Evolutionary conservation across 768 basidiomycete genomes (phyloP), one percentile per base, ranked within the genome.

Genomic region (Stropharia rugosoannulata): DNA sequence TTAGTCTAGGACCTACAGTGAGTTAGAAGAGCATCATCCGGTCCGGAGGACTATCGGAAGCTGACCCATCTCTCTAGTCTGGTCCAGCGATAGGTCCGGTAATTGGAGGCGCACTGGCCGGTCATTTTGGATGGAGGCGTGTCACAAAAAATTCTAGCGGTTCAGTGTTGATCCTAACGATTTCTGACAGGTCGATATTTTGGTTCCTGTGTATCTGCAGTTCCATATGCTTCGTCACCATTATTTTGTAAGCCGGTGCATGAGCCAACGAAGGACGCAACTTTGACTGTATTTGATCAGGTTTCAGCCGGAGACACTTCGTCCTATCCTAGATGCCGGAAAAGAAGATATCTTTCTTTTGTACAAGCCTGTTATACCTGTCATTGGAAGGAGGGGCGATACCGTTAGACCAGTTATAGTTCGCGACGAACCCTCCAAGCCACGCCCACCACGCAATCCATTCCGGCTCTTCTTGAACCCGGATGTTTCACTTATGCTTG

Each of bases 1-100:
- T 83, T 67, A 76, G 70, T 38, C 56, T 87, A 2, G 87, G 87
- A 0, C 85, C 87, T n/a, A 77, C 84, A 75, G 86, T 84, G 58
- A 44, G 32, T 25, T 52, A 9, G 57, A 71, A 1, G 8, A 35
- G 22, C 43, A 16, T 48, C 29, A 51, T 46, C 15, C 22, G 22
- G 22, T 22, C 22, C 4, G 22, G 22, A 22, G 22, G 22, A 22
- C 22, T 22, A 36, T 29, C 13, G 59, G 9, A 11, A 42, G 50
- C 27, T 46, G 12, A 47, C 25, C n/a, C 32, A 10, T 68, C 15
- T 41, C 15, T 16, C 5, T 37, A 83, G 81, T 64, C 80, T 25
- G 86, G 88, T 4, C 88, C 87, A 1, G 70, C 83, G 27, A 70
- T 83, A 36, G 85, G 83, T 0, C 83, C 84, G 4, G 79, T 86